A percentile compares a stretch with the other conserved stretches of the same genome.
Evolutionary conservation across 208 protist species (phyloP).

Genomic region (Crithidia acanthocephali): DNA sequence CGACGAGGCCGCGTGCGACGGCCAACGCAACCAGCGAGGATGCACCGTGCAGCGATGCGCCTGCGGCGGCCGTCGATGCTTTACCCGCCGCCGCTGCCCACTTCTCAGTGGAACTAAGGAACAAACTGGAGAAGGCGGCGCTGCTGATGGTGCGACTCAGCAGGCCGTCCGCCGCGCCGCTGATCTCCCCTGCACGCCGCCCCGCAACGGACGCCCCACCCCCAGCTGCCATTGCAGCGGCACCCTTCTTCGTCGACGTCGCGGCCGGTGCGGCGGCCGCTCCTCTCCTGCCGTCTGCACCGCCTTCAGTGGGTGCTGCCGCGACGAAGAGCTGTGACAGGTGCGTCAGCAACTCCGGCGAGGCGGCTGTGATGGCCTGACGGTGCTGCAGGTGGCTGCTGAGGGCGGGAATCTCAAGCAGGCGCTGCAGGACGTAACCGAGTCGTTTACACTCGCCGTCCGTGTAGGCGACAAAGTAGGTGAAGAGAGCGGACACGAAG

Average conservation of each 20-base stretch:
- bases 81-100: too few relatives aligned
- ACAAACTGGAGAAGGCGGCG: constrained; percentile 10
- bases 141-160: constrained; percentile 3
- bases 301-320: background rate
- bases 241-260: background rate
- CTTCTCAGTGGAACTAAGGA: constrained; percentile 2
- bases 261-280: background rate
- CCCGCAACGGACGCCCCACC: background rate
- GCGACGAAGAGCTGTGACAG: constrained; percentile 7
- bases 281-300: background rate
- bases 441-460: constrained; percentile 78
- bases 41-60: background rate
- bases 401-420: constrained; percentile 26
- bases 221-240: background rate
- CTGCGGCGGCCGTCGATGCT: background rate
- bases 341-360: constrained; percentile 6
- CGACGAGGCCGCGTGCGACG: constrained; percentile 14
- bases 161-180: background rate
- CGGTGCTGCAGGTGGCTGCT: constrained; percentile 14
- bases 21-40: constrained; percentile 17
- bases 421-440: constrained; percentile 53
- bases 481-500: constrained; percentile 52
- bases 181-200: background rate
- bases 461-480: constrained; percentile 75
- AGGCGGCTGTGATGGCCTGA: constrained; percentile 1